phyloP scores from a whole-genome alignment of 2,329 filamentous ascomycete genomes.

The Verticillium klebahnii region DNA sequence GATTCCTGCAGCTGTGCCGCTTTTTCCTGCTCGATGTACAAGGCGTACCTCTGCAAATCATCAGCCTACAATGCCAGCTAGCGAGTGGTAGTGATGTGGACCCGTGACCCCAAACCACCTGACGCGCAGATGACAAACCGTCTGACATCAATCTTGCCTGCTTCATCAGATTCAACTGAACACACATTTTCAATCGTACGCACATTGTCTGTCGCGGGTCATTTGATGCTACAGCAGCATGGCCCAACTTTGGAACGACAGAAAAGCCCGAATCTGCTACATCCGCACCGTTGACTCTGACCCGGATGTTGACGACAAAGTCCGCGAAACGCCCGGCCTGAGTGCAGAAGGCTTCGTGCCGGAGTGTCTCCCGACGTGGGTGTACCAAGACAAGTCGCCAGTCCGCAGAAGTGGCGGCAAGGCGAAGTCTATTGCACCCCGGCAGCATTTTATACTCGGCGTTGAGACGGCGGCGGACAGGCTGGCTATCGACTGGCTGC shows the following conservation, averaged over 20 bases:
- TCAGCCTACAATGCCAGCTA: too few species aligned
- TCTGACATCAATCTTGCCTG: too few species aligned
- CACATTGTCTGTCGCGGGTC: neutral
- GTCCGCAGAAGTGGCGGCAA: neutral
- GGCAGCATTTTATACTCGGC: neutral
- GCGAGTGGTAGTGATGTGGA: too few species aligned
- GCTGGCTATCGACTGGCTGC: neutral
- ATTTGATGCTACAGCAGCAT: neutral
- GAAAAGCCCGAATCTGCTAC: neutral
- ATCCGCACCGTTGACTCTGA: neutral
- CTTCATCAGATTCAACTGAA: too few species aligned
- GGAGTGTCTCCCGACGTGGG: neutral
- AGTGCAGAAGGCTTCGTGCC: neutral
- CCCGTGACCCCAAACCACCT: too few species aligned
- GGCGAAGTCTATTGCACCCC: neutral
- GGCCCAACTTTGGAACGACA: neutral
- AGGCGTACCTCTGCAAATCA: too few species aligned
- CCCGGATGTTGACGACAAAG: neutral
- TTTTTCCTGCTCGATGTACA: too few species aligned
- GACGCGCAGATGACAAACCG: too few species aligned
- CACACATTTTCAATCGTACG: too few species aligned
- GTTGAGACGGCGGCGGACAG: neutral
- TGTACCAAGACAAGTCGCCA: neutral
- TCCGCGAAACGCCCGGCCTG: neutral
- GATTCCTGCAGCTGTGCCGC: too few species aligned